A percentile compares a stretch with the other conserved stretches of the same genome.
Evolutionary conservation across 2,329 filamentous ascomycete genomes (phyloP).

Genomic region (Aspergillus melleus): DNA sequence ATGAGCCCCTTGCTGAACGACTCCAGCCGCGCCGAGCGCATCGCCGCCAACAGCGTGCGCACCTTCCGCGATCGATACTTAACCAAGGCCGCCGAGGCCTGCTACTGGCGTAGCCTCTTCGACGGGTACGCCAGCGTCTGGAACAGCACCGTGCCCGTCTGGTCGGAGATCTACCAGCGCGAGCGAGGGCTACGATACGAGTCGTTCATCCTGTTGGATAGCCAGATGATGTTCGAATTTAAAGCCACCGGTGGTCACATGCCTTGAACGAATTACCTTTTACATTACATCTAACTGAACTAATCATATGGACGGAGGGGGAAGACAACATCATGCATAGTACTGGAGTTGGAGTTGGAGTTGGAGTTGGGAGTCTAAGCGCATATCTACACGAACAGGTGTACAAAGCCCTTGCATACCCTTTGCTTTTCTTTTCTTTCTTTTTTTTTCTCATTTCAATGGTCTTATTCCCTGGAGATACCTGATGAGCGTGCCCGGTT

Average conservation of each 20-base stretch:
- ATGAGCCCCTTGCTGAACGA: conserved; percentile 39
- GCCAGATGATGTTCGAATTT: conserved; percentile 25
- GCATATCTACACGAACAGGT: neutral
- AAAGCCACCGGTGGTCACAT: conserved; percentile 1
- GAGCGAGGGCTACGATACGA: conserved; percentile 29
- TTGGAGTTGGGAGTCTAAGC: neutral
- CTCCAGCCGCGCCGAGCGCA: conserved; percentile 39
- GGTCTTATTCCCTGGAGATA: neutral
- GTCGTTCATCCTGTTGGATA: conserved; percentile 30
- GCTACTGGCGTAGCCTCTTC: conserved; percentile 52
- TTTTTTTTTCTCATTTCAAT: too few relatives aligned
- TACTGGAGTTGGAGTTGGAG: conserved; percentile 8
- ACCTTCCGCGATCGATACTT: conserved; percentile 52
- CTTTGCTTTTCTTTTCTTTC: neutral
- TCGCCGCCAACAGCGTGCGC: conserved; percentile 47
- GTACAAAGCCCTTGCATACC: neutral
- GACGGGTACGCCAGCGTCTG: conserved; percentile 27
- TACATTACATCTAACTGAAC: neutral
- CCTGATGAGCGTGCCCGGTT: neutral
- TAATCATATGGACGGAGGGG: too few relatives aligned
- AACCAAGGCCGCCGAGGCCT: conserved; percentile 51
- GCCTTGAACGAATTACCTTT: neutral
- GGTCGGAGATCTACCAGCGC: conserved; percentile 6
- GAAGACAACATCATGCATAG: neutral
- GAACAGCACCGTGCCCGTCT: conserved; percentile 15